Evolutionary conservation across 164 flowering plant genomes (phyloP), one percentile per base, ranked within the genome.

Genomic region (Magnolia changhungtana): DNA sequence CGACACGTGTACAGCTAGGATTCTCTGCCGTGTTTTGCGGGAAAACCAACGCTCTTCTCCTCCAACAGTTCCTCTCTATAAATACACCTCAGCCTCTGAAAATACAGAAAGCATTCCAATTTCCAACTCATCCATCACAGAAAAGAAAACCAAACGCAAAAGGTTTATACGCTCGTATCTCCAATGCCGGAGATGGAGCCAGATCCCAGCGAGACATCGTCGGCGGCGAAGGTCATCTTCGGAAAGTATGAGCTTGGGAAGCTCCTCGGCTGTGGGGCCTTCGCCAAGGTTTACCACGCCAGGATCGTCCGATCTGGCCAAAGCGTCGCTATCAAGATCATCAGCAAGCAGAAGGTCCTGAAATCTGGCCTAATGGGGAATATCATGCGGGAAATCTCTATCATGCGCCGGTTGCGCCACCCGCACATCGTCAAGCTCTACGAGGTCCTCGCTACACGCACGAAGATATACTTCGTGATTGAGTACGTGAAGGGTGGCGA

Each of bases 271-370:
- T 69, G 74, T 64, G 96, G 96, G 2, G 92, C 94, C 11, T 92
- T 85, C 73, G 96, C 86, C 9, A 92, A 90, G 81, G 96, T 92
- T 7, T 92, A 90, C 86, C 88, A 88, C 76, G 96, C 86, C 31
- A 65, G 90, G 50, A 78, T 87, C 76, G 61, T 84, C n/a, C 24
- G 68, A 4, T 82, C 89, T 4, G 90, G 90, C 0, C 87, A 88
- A 80, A 86, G 90, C 86, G 92, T 92, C 71, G 96, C 96, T n/a
- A 83, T 92, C 16, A 92, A 92, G 71, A 78, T 82, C 68, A 83
- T 92, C 50, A 83, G 85, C 82, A 92, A 89, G 81, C 83, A 78
- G 55, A 87, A 85, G 73, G 63, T 92, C 2, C 10, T 81, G n/a
- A 86, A 81, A 58, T 82, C 81, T 0, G 87, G 86, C 1, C 69